A percentile compares a stretch with the other conserved stretches of the same genome.
Evolutionary conservation across 2,329 filamentous ascomycete species (phyloP).

Genomic region (Lasiodiplodia sp.): DNA sequence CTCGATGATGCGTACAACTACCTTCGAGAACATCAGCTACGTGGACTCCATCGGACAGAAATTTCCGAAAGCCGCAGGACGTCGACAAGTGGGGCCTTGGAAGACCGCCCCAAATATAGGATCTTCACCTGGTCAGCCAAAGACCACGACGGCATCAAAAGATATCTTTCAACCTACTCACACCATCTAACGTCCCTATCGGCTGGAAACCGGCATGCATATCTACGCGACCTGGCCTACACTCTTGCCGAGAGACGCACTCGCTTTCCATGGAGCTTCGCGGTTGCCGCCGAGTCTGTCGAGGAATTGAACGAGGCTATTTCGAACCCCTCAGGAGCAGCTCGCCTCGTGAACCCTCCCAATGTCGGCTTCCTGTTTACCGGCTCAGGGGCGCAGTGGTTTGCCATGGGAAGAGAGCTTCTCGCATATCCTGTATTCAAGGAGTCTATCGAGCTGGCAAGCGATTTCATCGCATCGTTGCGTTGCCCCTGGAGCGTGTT

Average conservation of each 20-base stretch:
- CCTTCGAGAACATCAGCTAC: conserved; percentile 31
- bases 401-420: conserved; percentile 31
- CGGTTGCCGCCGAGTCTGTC: conserved; percentile 2
- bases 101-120: conserved; percentile 10
- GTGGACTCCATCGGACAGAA: conserved; percentile 12
- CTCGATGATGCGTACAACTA: conserved; percentile 32
- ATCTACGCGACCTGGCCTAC: conserved; percentile 20
- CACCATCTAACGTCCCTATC: neutral
- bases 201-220: conserved; percentile 23
- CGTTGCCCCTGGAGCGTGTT: conserved; percentile 39
- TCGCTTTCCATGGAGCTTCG: neutral
- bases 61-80: neutral
- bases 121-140: conserved; percentile 32
- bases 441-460: conserved; percentile 12
- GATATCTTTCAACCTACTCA: conserved; percentile 2
- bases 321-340: conserved; percentile 35
- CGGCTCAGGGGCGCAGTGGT: conserved; percentile 47
- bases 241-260: conserved; percentile 19
- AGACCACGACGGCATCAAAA: conserved; percentile 28
- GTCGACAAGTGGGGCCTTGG: conserved; percentile 8
- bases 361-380: conserved; percentile 46
- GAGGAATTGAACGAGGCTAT: neutral
- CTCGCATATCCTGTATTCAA: conserved; percentile 30
- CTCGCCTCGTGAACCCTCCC: neutral
- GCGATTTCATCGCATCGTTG: conserved; percentile 29